phyloP scores from a whole-genome alignment of 2,329 filamentous ascomycete genomes.

The Macrophomina tecta region DNA sequence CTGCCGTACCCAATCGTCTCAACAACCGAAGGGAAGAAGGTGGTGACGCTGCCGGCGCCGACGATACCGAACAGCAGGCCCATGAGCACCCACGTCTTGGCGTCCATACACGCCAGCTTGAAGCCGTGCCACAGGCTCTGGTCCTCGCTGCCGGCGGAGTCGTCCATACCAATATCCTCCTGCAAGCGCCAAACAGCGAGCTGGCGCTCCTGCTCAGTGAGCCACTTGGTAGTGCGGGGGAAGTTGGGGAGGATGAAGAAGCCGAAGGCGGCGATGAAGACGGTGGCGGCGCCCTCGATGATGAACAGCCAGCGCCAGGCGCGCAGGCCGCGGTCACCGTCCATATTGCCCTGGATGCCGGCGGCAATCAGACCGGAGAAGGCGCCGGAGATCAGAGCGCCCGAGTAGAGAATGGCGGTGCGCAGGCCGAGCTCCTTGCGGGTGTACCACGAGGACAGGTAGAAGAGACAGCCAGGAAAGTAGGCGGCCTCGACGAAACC shows the following conservation, averaged over 20 bases:
- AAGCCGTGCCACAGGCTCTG: conserved; percentile 49
- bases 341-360: conserved; percentile 71
- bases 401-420: conserved; percentile 70
- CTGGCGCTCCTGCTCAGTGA: conserved; percentile 47
- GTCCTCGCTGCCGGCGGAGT: conserved; percentile 43
- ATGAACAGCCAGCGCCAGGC: conserved; percentile 59
- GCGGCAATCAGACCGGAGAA: conserved; percentile 68
- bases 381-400: conserved; percentile 71
- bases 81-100: conserved; percentile 49
- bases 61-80: conserved; percentile 49
- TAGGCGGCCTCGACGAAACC: conserved; percentile 61
- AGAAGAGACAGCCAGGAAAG: conserved; percentile 66
- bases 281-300: conserved; percentile 20
- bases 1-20: conserved; percentile 51
- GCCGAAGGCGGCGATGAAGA: conserved; percentile 63
- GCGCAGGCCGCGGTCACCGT: conserved; percentile 60
- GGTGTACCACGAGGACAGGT: conserved; percentile 71
- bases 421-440: conserved; percentile 70
- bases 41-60: conserved; percentile 46
- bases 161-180: conserved; percentile 49
- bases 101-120: conserved; percentile 47
- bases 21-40: conserved; percentile 56
- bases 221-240: conserved; percentile 56
- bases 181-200: conserved; percentile 45
- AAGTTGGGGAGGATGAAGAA: conserved; percentile 71